Conservation (phyloP, 495 filamentous ascomycete species). For the Trichoderma gamsii region DNA sequence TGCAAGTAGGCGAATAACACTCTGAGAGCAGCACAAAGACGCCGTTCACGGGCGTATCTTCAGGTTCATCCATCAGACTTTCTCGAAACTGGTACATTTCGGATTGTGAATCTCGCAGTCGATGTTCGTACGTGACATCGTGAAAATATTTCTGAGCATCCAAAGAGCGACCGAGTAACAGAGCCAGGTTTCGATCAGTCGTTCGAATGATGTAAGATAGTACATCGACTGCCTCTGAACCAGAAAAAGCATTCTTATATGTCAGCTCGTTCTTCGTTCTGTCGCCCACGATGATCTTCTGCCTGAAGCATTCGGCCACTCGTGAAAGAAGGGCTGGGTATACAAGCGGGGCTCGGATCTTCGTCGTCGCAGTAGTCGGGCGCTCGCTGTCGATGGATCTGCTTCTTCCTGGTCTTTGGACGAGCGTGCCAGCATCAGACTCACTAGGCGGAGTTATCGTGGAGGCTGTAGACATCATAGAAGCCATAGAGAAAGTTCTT, state of each 20-base stretch:
- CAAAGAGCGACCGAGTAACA: conserved; percentile 86
- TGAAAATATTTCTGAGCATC: conserved; percentile 99
- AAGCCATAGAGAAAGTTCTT: conserved; percentile 85
- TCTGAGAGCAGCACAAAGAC: conserved; percentile 95
- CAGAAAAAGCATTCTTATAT: conserved; percentile 94
- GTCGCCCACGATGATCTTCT: conserved; percentile 74
- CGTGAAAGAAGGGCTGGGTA: conserved; percentile 88
- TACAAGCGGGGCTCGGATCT: conserved; percentile 66
- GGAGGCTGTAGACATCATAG: conserved; percentile 51
- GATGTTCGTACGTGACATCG: conserved; percentile 97
- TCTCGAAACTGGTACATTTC: conserved; percentile 98
- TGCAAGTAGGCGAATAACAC: conserved; percentile 98
- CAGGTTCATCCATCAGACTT: conserved; percentile 77
- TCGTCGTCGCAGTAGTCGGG: conserved; percentile 38
- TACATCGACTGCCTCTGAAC: conserved; percentile 89
- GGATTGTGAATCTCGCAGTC: conserved; percentile 78
- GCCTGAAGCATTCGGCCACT: conserved; percentile 85
- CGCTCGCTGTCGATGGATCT: conserved; percentile 44
- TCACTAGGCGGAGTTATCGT: conserved; percentile 28
- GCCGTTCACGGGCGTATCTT: conserved; percentile 80
- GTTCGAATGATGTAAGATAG: conserved; percentile 94
- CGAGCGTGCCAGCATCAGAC: conserved; percentile 32
- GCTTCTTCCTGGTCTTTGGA: conserved; percentile 35
- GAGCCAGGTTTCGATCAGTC: conserved; percentile 86
- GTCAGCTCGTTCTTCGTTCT: conserved; percentile 93